Evolutionary conservation across 208 protist genomes (phyloP).

Genomic region (Kentomonas sorsogonicus): DNA sequence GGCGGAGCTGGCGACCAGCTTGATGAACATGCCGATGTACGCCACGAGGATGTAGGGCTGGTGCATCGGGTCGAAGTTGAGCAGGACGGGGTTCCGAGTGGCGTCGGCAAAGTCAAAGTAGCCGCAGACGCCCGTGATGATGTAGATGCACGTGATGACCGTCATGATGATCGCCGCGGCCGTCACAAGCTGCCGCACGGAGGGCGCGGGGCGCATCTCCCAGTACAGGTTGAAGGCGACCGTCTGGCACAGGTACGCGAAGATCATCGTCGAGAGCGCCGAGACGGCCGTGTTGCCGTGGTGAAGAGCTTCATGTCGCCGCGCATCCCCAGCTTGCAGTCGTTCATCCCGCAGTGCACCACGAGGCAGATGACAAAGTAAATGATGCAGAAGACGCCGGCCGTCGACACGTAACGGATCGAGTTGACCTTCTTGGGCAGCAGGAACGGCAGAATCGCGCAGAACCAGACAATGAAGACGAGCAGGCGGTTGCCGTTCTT

Average conservation of each 20-base stretch:
- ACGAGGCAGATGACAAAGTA: conserved; percentile 58
- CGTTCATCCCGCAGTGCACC: conserved; percentile 33
- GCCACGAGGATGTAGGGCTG: conserved; percentile 55
- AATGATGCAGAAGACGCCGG: conserved; percentile 49
- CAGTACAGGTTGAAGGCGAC: conserved; percentile 43
- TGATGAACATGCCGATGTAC: conserved; percentile 59
- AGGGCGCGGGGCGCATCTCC: conserved; percentile 31
- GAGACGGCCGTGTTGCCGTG: conserved; percentile 39
- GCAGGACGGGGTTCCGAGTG: conserved; percentile 30
- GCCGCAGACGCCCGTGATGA: conserved; percentile 47
- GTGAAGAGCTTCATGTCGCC: conserved; percentile 29
- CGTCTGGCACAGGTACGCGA: conserved; percentile 64
- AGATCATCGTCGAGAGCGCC: conserved; percentile 59
- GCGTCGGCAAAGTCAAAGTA: conserved; percentile 63
- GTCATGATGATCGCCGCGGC: conserved; percentile 34
- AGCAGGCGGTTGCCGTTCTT: conserved; percentile 30
- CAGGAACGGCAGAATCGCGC: conserved; percentile 58
- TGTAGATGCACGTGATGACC: conserved; percentile 51
- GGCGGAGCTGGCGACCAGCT: conserved; percentile 47
- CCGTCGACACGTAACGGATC: conserved; percentile 58
- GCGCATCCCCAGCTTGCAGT: conserved; percentile 24
- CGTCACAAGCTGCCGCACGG: conserved; percentile 31
- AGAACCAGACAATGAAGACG: conserved; percentile 32
- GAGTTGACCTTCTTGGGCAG: conserved; percentile 56
- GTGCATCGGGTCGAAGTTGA: conserved; percentile 45